phyloP scores from a whole-genome alignment of 1,284 basidiomycete species.

The Sanghuangporus sanghuang region DNA sequence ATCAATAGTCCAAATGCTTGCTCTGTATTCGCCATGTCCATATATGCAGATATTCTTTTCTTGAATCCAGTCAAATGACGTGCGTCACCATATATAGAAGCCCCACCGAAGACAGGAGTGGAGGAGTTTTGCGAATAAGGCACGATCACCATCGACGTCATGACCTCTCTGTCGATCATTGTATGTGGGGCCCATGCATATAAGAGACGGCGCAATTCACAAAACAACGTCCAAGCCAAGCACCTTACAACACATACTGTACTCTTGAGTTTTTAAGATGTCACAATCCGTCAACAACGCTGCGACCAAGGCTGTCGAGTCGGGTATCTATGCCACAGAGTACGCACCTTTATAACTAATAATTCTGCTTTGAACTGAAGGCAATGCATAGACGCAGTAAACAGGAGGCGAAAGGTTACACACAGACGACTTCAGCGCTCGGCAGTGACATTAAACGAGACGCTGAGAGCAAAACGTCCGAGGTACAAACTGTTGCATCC shows the following conservation, averaged over 20 bases:
- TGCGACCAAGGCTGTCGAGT: slow-evolving; percentile 17
- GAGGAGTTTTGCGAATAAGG: too few relatives aligned
- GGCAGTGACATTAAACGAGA: slow-evolving; percentile 3
- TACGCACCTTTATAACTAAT: slow-evolving; percentile 5
- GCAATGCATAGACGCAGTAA: slow-evolving; percentile 3
- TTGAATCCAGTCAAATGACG: too few relatives aligned
- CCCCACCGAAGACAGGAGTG: too few relatives aligned
- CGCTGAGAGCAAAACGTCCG: slow-evolving; percentile 18
- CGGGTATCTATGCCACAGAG: slow-evolving; percentile 16
- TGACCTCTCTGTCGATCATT: not conserved
- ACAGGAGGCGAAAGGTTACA: not conserved
- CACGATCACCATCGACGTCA: not conserved
- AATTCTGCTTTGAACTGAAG: not conserved
- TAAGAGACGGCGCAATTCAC: not conserved
- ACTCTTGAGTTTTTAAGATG: slow-evolving; percentile 8
- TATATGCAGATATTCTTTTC: too few relatives aligned
- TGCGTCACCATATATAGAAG: too few relatives aligned
- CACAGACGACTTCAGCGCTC: not conserved
- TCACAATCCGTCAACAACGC: slow-evolving; percentile 15
- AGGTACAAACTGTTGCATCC: slow-evolving; percentile 18
- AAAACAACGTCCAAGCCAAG: not conserved
- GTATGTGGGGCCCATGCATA: too few relatives aligned
- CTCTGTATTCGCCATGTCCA: too few relatives aligned
- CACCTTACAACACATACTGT: not conserved
- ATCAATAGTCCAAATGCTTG: too few relatives aligned